phyloP scores from a whole-genome alignment of 1,284 basidiomycete species.

The Xerocomus nothofagi region DNA sequence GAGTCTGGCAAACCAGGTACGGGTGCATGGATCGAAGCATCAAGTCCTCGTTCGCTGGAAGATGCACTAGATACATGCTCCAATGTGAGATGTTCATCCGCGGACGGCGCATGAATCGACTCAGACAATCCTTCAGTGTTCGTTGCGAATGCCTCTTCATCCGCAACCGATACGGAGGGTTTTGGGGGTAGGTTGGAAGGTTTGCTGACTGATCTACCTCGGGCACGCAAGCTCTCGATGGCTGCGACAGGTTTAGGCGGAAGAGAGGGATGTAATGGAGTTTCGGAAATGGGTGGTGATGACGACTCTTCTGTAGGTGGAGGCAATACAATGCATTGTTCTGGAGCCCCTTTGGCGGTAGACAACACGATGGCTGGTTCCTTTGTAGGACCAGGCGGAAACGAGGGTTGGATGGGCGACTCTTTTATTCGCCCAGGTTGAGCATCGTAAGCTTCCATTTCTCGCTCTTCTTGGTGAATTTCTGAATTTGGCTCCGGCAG shows the following conservation, averaged over 20 bases:
- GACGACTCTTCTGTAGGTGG: conserved; percentile 8
- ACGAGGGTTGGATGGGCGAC: conserved; percentile 8
- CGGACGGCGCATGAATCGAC: conserved; percentile 29
- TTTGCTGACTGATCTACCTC: conserved; percentile 18
- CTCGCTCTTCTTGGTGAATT: conserved; percentile 15
- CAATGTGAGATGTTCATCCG: conserved; percentile 18
- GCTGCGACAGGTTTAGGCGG: conserved; percentile 46
- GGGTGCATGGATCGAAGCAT: conserved; percentile 52
- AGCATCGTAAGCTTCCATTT: conserved; percentile 23
- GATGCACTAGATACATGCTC: conserved; percentile 17
- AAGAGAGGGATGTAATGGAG: conserved; percentile 47
- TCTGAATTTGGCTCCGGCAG: conserved; percentile 51
- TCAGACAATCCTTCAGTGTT: conserved; percentile 25
- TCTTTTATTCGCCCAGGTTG: conserved; percentile 13
- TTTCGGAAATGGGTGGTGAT: conserved; percentile 16
- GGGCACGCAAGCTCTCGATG: conserved; percentile 22
- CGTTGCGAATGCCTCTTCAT: conserved; percentile 14
- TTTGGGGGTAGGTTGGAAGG: conserved; percentile 19
- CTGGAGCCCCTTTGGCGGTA: conserved; percentile 1
- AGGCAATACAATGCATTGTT: conserved; percentile 7
- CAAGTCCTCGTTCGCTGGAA: conserved; percentile 31
- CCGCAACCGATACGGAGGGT: conserved; percentile 1
- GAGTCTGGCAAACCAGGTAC: conserved; percentile 33
- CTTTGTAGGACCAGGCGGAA: conserved; percentile 6
- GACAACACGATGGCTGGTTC: not conserved